Base-by-base conservation (phyloP, 306 rosid genomes). In the Corylus americana region DNA sequence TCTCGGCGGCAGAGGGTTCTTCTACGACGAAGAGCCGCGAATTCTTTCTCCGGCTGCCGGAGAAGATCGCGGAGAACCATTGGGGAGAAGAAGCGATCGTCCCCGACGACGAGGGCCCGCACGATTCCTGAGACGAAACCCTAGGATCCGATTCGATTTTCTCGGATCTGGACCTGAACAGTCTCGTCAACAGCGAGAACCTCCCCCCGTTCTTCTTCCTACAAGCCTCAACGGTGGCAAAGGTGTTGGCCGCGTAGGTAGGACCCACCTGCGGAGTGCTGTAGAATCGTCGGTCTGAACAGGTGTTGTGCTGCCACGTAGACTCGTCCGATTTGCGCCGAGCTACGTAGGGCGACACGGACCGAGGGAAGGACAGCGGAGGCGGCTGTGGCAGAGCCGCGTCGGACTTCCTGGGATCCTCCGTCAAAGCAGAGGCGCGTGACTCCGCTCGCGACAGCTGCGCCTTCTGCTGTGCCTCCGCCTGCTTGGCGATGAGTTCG, bases 201-300 rank as follows among this genome's bases (percentile, higher is more conserved):
- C 47, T 87, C 6, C 85, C 78, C 6, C 85, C 78, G 72, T 59
- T 74, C 78, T 80, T 88, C 88, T 87, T 93, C 92, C 63, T 83
- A 59, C 62, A 55, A 29, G 91, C 58, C 31, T 81, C 84, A 2
- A 75, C 20, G 44, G 58, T 55, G 0, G 83, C 25, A 0, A 42
- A 42, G 35, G 68, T 29, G 8, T 55, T 76, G 7, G 50, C 78
- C 63, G 27, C 45, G 70, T 55, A 86, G 18, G 87, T 86, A 0
- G 97, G 96, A 1, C 94, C 91, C 39, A 93, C 87, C 83, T 91
- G 99, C 1, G 98, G 99, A 18, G 99, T 95, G 55, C 98, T 90
- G 74, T 85, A 90, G 85, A 93, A 90, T 0, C 85, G 88, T 5
- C 63, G 80, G 14, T 84, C 84, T 13, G 71, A 87, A 44, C 71